Conservation (phyloP, 2,329 filamentous ascomycete genomes). For the Aspergillus tubingensis region DNA sequence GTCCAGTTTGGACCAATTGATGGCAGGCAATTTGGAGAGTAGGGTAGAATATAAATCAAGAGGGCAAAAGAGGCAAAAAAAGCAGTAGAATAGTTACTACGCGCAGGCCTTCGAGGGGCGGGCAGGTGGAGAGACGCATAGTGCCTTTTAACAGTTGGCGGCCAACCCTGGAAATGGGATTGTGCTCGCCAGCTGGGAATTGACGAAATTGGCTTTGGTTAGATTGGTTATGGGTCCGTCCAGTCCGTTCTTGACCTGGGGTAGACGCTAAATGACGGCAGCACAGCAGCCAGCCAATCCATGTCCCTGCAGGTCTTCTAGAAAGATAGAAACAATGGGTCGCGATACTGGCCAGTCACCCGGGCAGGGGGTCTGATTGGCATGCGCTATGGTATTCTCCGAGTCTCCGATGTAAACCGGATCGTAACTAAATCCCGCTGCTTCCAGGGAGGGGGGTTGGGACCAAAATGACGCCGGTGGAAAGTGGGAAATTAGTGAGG, state of each 20-base stretch:
- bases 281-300: conserved; percentile 15
- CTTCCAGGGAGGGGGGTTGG: conserved; percentile 15
- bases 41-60: background rate
- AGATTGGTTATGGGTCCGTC: conserved; percentile 10
- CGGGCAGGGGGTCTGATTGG: conserved; percentile 21
- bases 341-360: conserved; percentile 13
- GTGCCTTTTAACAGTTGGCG: conserved; percentile 18
- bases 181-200: conserved; percentile 16
- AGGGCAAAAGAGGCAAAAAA: background rate
- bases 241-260: conserved; percentile 30
- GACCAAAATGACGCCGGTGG: conserved; percentile 14
- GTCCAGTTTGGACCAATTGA: conserved; percentile 13
- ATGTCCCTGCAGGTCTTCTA: conserved; percentile 22
- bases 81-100: background rate
- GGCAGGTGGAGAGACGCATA: conserved; percentile 13
- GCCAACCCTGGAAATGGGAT: conserved; percentile 14
- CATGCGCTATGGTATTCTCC: conserved; percentile 17
- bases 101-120: conserved; percentile 5
- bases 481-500: conserved; percentile 15
- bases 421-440: conserved; percentile 14
- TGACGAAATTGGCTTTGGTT: conserved; percentile 20
- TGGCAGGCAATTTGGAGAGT: background rate
- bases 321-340: conserved; percentile 21
- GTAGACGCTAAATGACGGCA: conserved; percentile 24
- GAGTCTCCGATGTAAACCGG: conserved; percentile 21